Conservation (phyloP, 257 asterid species). For the Solanum paucissectum region DNA sequence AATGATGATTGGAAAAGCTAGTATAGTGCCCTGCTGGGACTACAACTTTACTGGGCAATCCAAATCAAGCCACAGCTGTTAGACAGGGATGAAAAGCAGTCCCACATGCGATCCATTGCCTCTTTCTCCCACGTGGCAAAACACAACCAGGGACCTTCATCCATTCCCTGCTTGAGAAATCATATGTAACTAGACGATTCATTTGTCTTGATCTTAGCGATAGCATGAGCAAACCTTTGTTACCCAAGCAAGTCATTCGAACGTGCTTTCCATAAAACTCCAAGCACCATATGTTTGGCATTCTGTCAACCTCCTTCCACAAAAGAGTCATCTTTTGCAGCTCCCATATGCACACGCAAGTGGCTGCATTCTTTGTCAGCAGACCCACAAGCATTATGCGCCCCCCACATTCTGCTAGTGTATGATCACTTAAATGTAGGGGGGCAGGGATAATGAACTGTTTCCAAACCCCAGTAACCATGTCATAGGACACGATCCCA, state of each 20-base stretch:
- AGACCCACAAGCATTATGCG: conserved; percentile 86
- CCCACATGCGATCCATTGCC: conserved; percentile 85
- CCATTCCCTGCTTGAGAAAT: conserved; percentile 69
- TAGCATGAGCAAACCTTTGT: conserved; percentile 81
- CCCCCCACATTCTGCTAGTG: conserved; percentile 73
- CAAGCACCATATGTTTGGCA: conserved; percentile 99
- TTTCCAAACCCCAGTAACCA: conserved; percentile 54
- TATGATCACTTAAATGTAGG: conserved; percentile 45
- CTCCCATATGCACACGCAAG: conserved; percentile 97
- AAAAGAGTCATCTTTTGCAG: conserved; percentile 89
- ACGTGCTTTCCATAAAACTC: conserved; percentile 98
- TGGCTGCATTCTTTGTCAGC: conserved; percentile 84
- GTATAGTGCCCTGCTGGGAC: background rate
- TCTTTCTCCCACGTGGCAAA: conserved; percentile 62
- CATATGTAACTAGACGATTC: conserved; percentile 71
- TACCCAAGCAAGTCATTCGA: conserved; percentile 90
- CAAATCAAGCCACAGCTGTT: conserved; percentile 56
- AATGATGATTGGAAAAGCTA: background rate
- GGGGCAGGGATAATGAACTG: conserved; percentile 67
- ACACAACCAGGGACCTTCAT: conserved; percentile 79
- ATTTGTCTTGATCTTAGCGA: conserved; percentile 77
- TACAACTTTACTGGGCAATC: background rate
- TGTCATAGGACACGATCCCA: conserved; percentile 66
- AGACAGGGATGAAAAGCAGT: conserved; percentile 79
- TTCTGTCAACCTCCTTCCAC: conserved; percentile 99